phyloP scores from a whole-genome alignment of 257 asterid species.

The Fraxinus anomala region DNA sequence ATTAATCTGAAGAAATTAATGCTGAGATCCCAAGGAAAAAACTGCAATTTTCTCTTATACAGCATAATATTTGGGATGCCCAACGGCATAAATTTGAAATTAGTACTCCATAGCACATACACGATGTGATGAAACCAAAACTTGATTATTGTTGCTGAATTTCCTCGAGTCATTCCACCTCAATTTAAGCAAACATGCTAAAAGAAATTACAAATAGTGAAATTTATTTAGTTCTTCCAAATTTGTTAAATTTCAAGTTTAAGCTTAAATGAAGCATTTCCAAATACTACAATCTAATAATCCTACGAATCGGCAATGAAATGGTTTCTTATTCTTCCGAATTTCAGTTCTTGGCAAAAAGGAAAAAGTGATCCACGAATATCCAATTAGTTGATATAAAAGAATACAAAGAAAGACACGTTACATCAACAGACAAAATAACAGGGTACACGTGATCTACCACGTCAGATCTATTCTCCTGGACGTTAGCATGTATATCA shows the following conservation, averaged over 20 bases:
- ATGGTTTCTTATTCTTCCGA: not conserved
- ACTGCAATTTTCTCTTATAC: not conserved
- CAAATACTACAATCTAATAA: not conserved
- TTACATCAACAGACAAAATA: slow-evolving; percentile 10
- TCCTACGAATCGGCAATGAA: not conserved
- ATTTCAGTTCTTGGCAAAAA: not conserved
- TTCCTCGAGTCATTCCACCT: not conserved
- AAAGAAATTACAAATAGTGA: not conserved
- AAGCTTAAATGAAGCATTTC: not conserved
- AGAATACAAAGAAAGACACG: not conserved
- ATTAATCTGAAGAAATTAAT: not conserved
- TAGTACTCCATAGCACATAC: not conserved
- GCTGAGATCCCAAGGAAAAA: not conserved
- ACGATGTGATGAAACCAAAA: not conserved
- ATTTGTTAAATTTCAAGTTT: not conserved
- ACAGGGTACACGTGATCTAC: not conserved
- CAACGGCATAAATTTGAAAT: not conserved
- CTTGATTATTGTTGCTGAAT: not conserved
- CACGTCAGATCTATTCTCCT: slow-evolving; percentile 33
- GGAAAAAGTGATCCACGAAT: not conserved
- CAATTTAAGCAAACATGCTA: not conserved
- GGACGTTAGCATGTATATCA: slow-evolving; percentile 24
- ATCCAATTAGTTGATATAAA: not conserved
- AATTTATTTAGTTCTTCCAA: not conserved
- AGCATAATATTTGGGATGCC: not conserved